Conservation (phyloP, 805 yeast species). For the Candida piceae region DNA sequence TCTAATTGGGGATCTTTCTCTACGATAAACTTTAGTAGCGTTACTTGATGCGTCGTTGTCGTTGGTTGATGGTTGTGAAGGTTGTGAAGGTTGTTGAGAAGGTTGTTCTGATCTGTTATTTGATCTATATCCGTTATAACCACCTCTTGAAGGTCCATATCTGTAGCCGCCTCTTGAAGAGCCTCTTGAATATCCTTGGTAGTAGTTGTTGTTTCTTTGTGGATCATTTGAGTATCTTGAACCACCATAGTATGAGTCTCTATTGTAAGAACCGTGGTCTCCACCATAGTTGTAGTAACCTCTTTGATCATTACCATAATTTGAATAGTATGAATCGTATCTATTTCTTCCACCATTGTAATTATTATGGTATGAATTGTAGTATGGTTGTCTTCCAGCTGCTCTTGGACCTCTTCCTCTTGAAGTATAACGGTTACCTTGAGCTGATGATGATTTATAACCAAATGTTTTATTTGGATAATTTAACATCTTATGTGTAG, state of each 20-base stretch:
- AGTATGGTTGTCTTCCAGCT: slow-evolving; percentile 3
- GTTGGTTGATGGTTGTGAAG: too few relatives aligned
- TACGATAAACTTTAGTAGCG: slow-evolving; percentile 9
- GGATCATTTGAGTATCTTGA: slow-evolving; percentile 4
- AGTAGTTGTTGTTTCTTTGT: neutral
- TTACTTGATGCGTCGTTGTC: too few relatives aligned
- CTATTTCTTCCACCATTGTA: neutral
- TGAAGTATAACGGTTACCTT: slow-evolving; percentile 3
- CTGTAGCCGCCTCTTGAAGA: slow-evolving; percentile 3
- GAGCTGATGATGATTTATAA: slow-evolving; percentile 26
- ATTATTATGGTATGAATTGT: slow-evolving; percentile 2
- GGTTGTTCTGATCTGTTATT: slow-evolving; percentile 1
- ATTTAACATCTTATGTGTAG: slow-evolving; percentile 30
- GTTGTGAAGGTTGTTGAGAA: neutral
- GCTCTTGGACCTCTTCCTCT: slow-evolving; percentile 11
- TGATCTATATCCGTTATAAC: slow-evolving; percentile 3
- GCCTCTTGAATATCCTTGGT: neutral
- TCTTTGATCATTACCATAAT: too few relatives aligned
- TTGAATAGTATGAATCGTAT: slow-evolving; percentile 2
- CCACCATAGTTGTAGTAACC: too few relatives aligned
- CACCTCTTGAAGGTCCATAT: slow-evolving; percentile 1
- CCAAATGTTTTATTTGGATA: slow-evolving; percentile 30
- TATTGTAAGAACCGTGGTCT: neutral
- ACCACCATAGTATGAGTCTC: slow-evolving; percentile 5
- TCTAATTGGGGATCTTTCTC: slow-evolving; percentile 20